Conservation (phyloP, 495 filamentous ascomycete genomes). For the Aspergillus coremiiformis region DNA sequence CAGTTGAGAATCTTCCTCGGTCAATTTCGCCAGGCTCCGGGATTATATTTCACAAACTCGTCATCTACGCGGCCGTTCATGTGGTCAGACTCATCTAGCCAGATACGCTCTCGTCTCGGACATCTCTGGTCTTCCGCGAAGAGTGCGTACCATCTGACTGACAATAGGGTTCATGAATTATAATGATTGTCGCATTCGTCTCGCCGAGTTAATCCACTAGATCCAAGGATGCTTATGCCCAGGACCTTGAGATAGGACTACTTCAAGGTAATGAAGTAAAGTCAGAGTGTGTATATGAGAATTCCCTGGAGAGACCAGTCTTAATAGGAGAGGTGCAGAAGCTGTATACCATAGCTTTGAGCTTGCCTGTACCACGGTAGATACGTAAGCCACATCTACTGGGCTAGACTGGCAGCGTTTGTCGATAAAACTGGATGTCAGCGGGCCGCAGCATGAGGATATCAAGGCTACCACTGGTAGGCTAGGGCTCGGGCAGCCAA, state of each 20-base stretch:
- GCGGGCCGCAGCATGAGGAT: background rate
- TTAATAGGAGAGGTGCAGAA: too few relatives aligned
- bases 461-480: too few relatives aligned
- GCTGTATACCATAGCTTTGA: too few relatives aligned
- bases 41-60: background rate
- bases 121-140: background rate
- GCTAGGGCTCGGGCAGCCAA: too few relatives aligned
- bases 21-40: background rate
- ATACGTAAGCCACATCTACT: background rate
- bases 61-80: background rate
- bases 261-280: too few relatives aligned
- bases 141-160: background rate
- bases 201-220: background rate
- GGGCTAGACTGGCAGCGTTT: background rate
- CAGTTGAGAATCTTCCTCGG: background rate
- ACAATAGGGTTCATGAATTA: background rate
- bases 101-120: background rate
- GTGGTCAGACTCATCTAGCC: background rate
- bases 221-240: too few relatives aligned
- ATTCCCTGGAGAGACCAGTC: too few relatives aligned
- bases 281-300: too few relatives aligned
- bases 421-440: background rate
- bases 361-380: background rate
- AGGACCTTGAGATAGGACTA: too few relatives aligned
- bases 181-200: background rate